These are phyloP conservation scores for Xerocomellus amylosporus DNA, from an alignment of 768 basidiomycete species.

Conservation along the genomic window DNA sequence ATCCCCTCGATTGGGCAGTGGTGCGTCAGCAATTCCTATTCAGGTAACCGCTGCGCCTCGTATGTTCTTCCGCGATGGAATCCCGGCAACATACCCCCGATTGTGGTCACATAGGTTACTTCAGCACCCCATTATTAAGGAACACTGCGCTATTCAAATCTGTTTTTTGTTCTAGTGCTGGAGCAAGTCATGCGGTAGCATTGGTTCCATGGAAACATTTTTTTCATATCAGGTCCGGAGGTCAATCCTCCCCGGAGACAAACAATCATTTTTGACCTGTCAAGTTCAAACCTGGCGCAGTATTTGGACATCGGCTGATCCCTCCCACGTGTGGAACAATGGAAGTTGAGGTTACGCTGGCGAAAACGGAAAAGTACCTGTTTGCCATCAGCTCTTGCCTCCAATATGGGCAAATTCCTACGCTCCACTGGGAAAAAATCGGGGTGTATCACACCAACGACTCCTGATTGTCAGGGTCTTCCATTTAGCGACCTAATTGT, in stretches of 20 bases:
- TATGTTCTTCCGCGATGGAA: conserved; percentile 29
- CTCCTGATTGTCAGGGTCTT: conserved; percentile 30
- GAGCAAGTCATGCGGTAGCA: conserved; percentile 20
- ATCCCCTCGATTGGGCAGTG: conserved; percentile 17
- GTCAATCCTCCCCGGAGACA: conserved; percentile 23
- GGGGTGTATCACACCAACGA: conserved; percentile 20
- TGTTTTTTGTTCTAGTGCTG: conserved; percentile 26
- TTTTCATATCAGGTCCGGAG: conserved; percentile 29
- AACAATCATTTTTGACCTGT: conserved; percentile 20
- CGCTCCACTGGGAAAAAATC: conserved; percentile 21
- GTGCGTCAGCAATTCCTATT: conserved; percentile 16
- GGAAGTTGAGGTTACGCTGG: conserved; percentile 28
- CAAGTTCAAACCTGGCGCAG: conserved; percentile 20
- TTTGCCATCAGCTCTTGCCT: conserved; percentile 9
- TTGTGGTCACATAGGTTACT: conserved; percentile 25
- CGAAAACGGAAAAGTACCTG: conserved; percentile 24
- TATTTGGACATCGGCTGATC: conserved; percentile 26
- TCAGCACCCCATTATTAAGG: conserved; percentile 31
- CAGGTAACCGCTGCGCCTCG: conserved; percentile 23
- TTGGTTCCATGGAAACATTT: conserved; percentile 27
- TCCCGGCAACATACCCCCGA: conserved; percentile 26
- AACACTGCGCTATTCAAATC: conserved; percentile 22
- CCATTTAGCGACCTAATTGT: conserved; percentile 27
- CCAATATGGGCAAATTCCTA: conserved; percentile 26
- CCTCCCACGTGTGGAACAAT: conserved; percentile 31